Base-by-base conservation (phyloP, 2,329 filamentous ascomycete species). In the Alternaria gansuensis region DNA sequence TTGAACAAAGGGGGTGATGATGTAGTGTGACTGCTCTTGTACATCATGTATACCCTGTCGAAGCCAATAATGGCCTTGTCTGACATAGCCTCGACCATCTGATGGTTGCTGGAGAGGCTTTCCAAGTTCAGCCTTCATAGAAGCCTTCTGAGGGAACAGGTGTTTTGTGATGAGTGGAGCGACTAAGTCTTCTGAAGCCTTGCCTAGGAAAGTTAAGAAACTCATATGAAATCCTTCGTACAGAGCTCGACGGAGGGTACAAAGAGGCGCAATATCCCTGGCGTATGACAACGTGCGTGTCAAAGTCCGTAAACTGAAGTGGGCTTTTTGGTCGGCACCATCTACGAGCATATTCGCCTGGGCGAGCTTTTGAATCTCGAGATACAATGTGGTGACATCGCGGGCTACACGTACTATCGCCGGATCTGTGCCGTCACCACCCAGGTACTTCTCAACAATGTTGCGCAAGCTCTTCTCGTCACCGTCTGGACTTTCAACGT, bases 141-240 rank as follows among this genome's bases (percentile, higher is more conserved):
- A 91, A 28, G 84, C 85, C 56, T 90, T 84, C 67, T 85, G 88
- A 33, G 87, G 87, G 21, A 97, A 87, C 2, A 99, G 84, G 71
- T 95, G 86, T 64, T 92, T 88, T 55, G 91, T 86, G 52, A 99
- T 92, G 26, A 96, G 80, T 1, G 93, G 92, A 45, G 90, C 82
- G 4, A 98, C 84, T 49, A 93, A 81, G 59, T 87, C 85, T 75
- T 97, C 93, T 0, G 95, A 98, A 29, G 90, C 86, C 69, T 87
- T 86, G 70, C 94, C 89, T 11, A 99, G 83, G 5, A 97, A 85
- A 0, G 96, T 99, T 56, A 97, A 81, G 72, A 99, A 99, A 49
- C 93, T 95, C 96, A 99, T 99, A 14, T 92, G 93, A 74, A 98
- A 98, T 0, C 95, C 96, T 81, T 99, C 95, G 63, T 91, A 97